Evolutionary conservation across 2,329 filamentous ascomycete species (phyloP).

Genomic region (Didymellaceae sp.): DNA sequence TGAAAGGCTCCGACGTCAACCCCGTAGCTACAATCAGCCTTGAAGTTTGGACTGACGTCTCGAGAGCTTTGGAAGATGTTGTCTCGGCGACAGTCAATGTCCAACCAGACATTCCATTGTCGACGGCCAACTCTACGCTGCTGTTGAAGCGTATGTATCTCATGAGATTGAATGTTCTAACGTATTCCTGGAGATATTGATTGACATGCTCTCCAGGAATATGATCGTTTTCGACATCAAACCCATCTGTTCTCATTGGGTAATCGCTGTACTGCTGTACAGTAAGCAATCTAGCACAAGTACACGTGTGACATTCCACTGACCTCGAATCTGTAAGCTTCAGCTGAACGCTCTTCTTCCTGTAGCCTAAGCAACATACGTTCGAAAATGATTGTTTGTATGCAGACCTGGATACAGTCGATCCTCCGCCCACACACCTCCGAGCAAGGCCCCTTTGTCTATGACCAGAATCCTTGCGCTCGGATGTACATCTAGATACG

Average conservation of each 20-base stretch:
- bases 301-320: not conserved
- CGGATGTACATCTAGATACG: slow-evolving; percentile 54
- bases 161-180: slow-evolving; percentile 54
- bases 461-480: slow-evolving; percentile 52
- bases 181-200: slow-evolving; percentile 59
- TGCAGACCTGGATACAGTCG: slow-evolving; percentile 53
- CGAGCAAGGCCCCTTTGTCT: slow-evolving; percentile 50
- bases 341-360: not conserved
- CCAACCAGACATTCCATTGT: slow-evolving; percentile 38
- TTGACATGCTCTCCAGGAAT: slow-evolving; percentile 66
- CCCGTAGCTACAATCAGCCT: slow-evolving; percentile 69
- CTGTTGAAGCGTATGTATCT: slow-evolving; percentile 59
- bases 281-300: not conserved
- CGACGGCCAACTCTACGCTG: slow-evolving; percentile 57
- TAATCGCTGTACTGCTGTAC: slow-evolving; percentile 46
- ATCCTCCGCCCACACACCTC: slow-evolving; percentile 54
- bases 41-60: slow-evolving; percentile 31
- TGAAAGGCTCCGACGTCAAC: slow-evolving; percentile 64
- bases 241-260: slow-evolving; percentile 38
- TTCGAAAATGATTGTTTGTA: slow-evolving; percentile 54
- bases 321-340: slow-evolving; percentile 23
- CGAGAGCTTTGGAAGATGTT: not conserved
- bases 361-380: slow-evolving; percentile 27
- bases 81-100: slow-evolving; percentile 20
- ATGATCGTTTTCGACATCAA: slow-evolving; percentile 56